These are phyloP conservation scores for Talaromyces nanjingensis DNA, from an alignment of 495 filamentous ascomycete genomes.

Conservation along the genomic window DNA sequence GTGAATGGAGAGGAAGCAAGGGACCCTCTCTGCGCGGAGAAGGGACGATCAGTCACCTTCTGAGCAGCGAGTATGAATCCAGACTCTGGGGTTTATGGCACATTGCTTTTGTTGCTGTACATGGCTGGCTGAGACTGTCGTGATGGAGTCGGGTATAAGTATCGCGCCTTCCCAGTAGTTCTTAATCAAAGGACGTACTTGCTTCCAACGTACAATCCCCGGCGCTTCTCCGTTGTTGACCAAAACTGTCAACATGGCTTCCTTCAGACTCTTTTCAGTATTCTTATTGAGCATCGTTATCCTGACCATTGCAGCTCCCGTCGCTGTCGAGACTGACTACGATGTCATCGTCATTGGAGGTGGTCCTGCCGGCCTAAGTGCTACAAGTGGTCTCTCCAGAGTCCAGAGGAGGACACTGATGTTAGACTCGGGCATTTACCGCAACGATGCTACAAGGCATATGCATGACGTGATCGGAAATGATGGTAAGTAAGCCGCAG, in stretches of 20 bases:
- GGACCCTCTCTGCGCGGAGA: not conserved
- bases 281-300: conserved; percentile 6
- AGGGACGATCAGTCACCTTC: not conserved
- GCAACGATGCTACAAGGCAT: conserved; percentile 45
- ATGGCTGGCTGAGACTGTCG: not conserved
- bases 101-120: not conserved
- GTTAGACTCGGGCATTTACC: conserved; percentile 50
- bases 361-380: conserved; percentile 33
- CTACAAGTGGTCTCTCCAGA: conserved; percentile 47
- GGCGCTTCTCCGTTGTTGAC: not conserved
- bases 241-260: not conserved
- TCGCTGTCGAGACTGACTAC: conserved; percentile 18
- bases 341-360: conserved; percentile 33
- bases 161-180: not conserved
- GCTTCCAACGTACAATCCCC: not conserved
- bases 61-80: not conserved
- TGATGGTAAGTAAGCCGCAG: conserved; percentile 33
- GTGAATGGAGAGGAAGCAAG: not conserved
- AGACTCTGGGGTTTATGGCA: not conserved
- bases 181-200: not conserved
- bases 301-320: conserved; percentile 12
- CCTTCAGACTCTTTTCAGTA: not conserved
- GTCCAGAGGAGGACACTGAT: conserved; percentile 44
- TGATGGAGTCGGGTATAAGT: not conserved
- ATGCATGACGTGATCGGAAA: conserved; percentile 56